phyloP scores from a whole-genome alignment of 768 basidiomycete species.

The Tricholoma saponaceum region DNA sequence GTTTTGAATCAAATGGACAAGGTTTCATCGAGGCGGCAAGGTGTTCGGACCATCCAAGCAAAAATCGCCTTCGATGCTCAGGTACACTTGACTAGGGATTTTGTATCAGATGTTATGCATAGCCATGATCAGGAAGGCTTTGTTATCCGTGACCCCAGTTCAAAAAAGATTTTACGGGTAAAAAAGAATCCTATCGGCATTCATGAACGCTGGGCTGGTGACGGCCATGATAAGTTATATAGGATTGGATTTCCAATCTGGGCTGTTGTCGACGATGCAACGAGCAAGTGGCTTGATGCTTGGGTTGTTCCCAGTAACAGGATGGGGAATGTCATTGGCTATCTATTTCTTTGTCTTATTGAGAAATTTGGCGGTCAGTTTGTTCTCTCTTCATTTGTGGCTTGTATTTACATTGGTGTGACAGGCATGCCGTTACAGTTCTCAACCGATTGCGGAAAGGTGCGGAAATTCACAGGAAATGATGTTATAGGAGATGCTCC shows the following conservation, averaged over 20 bases:
- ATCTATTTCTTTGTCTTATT: slow-evolving; percentile 25
- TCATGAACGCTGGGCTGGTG: slow-evolving; percentile 16
- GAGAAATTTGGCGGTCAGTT: slow-evolving; percentile 24
- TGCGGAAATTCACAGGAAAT: slow-evolving; percentile 26
- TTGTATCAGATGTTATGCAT: slow-evolving; percentile 25
- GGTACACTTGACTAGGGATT: slow-evolving; percentile 9
- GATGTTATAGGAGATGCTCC: slow-evolving; percentile 13
- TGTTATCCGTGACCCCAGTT: slow-evolving; percentile 19
- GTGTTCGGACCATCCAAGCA: slow-evolving; percentile 14
- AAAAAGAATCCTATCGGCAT: slow-evolving; percentile 26
- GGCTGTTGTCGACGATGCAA: slow-evolving; percentile 7
- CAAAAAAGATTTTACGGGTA: slow-evolving; percentile 23
- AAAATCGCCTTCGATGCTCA: slow-evolving; percentile 11
- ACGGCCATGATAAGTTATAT: slow-evolving; percentile 34
- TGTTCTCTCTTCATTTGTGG: too few species aligned
- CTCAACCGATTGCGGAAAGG: too few species aligned
- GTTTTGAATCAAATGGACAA: slow-evolving; percentile 19
- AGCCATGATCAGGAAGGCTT: slow-evolving; percentile 24
- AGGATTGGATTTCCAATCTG: slow-evolving; percentile 36
- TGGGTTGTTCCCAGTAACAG: slow-evolving; percentile 9
- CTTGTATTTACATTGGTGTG: too few species aligned
- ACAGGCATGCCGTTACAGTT: too few species aligned
- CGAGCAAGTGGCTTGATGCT: slow-evolving; percentile 3
- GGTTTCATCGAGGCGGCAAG: slow-evolving; percentile 14
- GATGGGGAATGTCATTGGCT: slow-evolving; percentile 1